A percentile compares a stretch with the other conserved stretches of the same genome.
Evolutionary conservation across 495 filamentous ascomycete species (phyloP).

Genomic region (Penicillium simplicissimum): DNA sequence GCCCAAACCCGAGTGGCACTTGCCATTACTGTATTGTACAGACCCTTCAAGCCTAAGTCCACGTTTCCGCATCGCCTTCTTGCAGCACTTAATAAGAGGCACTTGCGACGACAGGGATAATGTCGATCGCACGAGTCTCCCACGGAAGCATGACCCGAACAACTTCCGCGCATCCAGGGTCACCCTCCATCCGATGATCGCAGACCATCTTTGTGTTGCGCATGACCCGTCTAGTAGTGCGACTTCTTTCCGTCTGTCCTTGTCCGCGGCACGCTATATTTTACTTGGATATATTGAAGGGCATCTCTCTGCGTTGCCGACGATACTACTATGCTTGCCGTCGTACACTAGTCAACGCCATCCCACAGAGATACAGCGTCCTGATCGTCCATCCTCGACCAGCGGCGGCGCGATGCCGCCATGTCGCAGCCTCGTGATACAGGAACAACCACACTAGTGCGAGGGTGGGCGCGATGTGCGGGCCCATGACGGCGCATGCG

Average conservation of each 20-base stretch:
- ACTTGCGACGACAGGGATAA: not conserved
- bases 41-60: not conserved
- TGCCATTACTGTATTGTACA: not conserved
- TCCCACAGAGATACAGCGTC: not conserved
- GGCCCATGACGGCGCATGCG: conserved; percentile 8
- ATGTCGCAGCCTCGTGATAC: conserved; percentile 24
- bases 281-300: not conserved
- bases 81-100: not conserved
- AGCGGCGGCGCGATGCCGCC: conserved; percentile 2
- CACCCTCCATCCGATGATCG: conserved; percentile 24
- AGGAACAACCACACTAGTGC: conserved; percentile 6
- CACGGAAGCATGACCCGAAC: conserved; percentile 20
- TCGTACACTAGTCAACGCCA: conserved; percentile 6
- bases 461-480: not conserved
- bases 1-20: not conserved
- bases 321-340: not conserved
- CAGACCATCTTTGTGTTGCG: conserved; percentile 9
- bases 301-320: not conserved
- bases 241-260: not conserved
- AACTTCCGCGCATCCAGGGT: conserved; percentile 10
- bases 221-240: conserved; percentile 24
- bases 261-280: too few species aligned
- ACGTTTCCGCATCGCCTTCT: not conserved
- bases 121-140: not conserved
- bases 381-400: not conserved